A percentile compares a stretch with the other conserved stretches of the same genome.
phyloP scores from a whole-genome alignment of 306 rosid species.

The Vicia villosa region DNA sequence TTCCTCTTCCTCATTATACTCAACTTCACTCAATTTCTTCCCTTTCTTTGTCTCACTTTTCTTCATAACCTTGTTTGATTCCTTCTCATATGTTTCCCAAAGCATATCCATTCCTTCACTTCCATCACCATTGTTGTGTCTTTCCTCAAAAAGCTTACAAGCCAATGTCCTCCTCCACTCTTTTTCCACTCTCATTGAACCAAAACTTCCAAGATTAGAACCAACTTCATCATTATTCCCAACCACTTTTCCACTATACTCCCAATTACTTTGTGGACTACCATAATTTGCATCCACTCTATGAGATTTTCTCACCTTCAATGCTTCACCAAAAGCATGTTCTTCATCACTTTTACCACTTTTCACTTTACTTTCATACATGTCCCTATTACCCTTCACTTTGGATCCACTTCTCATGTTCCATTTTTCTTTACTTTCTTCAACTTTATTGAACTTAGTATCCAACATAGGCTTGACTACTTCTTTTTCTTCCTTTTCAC shows the following conservation, averaged over 20 bases:
- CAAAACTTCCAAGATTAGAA: slow-evolving; percentile 58
- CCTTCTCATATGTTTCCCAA: slow-evolving; percentile 84
- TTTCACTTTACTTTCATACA: slow-evolving; percentile 14
- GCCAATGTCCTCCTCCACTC: slow-evolving; percentile 98
- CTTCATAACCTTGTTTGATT: slow-evolving; percentile 39
- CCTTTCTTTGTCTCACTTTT: slow-evolving; percentile 56
- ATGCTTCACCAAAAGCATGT: slow-evolving; percentile 22
- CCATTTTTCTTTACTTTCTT: slow-evolving; percentile 45
- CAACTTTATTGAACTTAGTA: slow-evolving; percentile 57
- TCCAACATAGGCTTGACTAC: slow-evolving; percentile 20
- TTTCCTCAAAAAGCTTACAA: slow-evolving; percentile 86
- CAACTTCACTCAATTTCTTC: slow-evolving; percentile 48
- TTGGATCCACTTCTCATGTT: slow-evolving; percentile 54
- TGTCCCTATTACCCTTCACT: slow-evolving; percentile 23
- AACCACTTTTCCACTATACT: slow-evolving; percentile 30
- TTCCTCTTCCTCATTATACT: slow-evolving; percentile 48
- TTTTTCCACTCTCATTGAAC: slow-evolving; percentile 87
- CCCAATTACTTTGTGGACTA: slow-evolving; percentile 42
- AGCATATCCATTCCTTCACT: slow-evolving; percentile 92
- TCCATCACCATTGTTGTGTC: slow-evolving; percentile 56
- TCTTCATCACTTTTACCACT: slow-evolving; percentile 27
- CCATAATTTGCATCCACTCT: slow-evolving; percentile 38
- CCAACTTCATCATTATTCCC: slow-evolving; percentile 36
- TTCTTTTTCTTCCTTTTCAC: slow-evolving; percentile 45
- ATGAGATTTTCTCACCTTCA: slow-evolving; percentile 42